Percentiles rank a stretch among this genome's conserved stretches.
phyloP scores from a whole-genome alignment of 78 protist genomes.

The Bigelowiella natans region DNA sequence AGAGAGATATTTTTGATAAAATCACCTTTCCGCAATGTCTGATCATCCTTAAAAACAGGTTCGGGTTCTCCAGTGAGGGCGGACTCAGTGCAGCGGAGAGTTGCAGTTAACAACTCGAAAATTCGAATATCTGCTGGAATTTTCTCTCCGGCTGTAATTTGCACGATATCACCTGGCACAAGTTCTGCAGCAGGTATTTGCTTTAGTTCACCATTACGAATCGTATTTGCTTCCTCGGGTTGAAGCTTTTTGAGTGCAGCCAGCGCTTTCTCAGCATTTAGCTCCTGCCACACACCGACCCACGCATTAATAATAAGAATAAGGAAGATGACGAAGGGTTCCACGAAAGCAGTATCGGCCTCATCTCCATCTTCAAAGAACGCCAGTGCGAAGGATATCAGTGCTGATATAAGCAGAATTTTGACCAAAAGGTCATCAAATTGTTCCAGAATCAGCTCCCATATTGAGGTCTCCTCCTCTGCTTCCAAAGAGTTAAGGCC shows the following conservation, averaged over 20 bases:
- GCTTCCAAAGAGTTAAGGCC: conserved; percentile 23
- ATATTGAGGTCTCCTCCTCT: conserved; percentile 30
- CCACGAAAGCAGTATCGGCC: conserved; percentile 12
- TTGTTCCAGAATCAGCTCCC: conserved; percentile 52
- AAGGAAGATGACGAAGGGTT: conserved; percentile 47
- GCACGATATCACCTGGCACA: conserved; percentile 76
- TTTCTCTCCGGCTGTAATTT: conserved; percentile 58
- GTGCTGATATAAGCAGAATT: conserved; percentile 57
- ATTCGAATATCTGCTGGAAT: conserved; percentile 63
- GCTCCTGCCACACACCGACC: conserved; percentile 63
- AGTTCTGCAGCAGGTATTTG: conserved; percentile 39
- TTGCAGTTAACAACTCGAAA: not conserved
- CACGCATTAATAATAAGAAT: conserved; percentile 55
- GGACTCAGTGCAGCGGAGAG: conserved; percentile 44
- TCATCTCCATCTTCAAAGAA: conserved; percentile 43
- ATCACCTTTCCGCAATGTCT: not conserved
- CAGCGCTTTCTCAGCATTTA: conserved; percentile 50
- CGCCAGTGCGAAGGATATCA: conserved; percentile 46
- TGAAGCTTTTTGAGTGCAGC: conserved; percentile 27
- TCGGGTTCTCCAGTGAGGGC: conserved; percentile 23
- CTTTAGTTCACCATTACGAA: conserved; percentile 42
- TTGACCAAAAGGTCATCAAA: conserved; percentile 60
- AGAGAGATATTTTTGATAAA: conserved; percentile 13
- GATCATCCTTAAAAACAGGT: not conserved
- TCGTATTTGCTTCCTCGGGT: not conserved